Evolutionary conservation across 1,284 basidiomycete genomes (phyloP).

Genomic region (Leccinum griseonigrum): DNA sequence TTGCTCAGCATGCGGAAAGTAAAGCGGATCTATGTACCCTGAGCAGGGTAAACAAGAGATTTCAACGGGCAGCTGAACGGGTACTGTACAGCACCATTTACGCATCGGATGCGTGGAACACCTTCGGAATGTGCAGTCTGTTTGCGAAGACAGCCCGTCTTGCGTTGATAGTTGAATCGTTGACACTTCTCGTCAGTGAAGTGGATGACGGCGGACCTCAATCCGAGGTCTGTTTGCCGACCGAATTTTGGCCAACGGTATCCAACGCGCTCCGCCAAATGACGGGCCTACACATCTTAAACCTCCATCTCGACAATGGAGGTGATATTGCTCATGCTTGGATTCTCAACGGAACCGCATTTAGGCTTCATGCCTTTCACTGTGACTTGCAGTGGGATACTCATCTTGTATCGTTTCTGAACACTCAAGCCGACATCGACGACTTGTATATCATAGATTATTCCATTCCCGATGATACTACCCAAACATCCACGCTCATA

Average conservation of each 20-base stretch:
- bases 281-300: conserved; percentile 48
- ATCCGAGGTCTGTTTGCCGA: conserved; percentile 22
- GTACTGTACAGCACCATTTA: conserved; percentile 59
- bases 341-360: conserved; percentile 48
- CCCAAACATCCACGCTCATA: conserved; percentile 5
- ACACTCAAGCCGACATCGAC: conserved; percentile 45
- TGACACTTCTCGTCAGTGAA: conserved; percentile 43
- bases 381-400: conserved; percentile 65
- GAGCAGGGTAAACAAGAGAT: conserved; percentile 53
- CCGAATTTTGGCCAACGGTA: conserved; percentile 50
- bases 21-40: conserved; percentile 53
- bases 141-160: conserved; percentile 46
- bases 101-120: conserved; percentile 39
- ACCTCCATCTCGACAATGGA: conserved; percentile 38
- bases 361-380: conserved; percentile 55
- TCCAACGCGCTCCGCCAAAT: conserved; percentile 46
- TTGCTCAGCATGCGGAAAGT: conserved; percentile 49
- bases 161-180: conserved; percentile 47
- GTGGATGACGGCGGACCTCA: conserved; percentile 8
- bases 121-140: conserved; percentile 44
- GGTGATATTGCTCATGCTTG: conserved; percentile 46
- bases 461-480: conserved; percentile 28
- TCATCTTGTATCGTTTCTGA: conserved; percentile 53
- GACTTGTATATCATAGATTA: conserved; percentile 63
- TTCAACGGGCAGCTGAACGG: conserved; percentile 52